These are phyloP conservation scores for Basipetospora chlamydospora DNA, from an alignment of 2,329 filamentous ascomycete species.

Conservation along the genomic window DNA sequence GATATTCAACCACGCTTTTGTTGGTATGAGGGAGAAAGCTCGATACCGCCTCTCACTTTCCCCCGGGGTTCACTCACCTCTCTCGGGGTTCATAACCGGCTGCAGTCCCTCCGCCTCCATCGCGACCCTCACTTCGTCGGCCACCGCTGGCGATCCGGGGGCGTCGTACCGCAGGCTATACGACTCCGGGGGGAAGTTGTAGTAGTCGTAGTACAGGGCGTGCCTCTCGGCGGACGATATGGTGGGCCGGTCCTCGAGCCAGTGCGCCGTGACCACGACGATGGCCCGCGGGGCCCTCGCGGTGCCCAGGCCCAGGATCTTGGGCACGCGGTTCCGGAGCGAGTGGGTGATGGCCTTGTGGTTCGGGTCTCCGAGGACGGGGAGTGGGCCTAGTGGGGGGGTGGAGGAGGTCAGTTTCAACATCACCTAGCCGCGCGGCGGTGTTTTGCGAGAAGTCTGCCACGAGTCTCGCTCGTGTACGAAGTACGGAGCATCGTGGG, in stretches of 20 bases:
- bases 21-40: no score
- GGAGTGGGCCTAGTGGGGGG: no score
- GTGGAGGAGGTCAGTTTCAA: no score
- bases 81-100: slow-evolving; percentile 21
- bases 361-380: slow-evolving; percentile 37
- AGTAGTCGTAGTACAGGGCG: slow-evolving; percentile 42
- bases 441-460: no score
- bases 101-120: slow-evolving; percentile 30
- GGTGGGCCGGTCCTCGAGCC: slow-evolving; percentile 32
- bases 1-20: no score
- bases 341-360: slow-evolving; percentile 36
- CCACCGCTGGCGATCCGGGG: slow-evolving; percentile 37
- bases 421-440: no score
- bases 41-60: no score
- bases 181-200: slow-evolving; percentile 39
- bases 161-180: slow-evolving; percentile 43
- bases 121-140: slow-evolving; percentile 29
- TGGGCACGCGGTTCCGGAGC: slow-evolving; percentile 36
- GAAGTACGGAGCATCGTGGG: no score
- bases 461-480: no score
- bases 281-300: slow-evolving; percentile 34
- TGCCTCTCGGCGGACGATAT: slow-evolving; percentile 35
- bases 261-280: slow-evolving; percentile 43
- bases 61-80: no score
- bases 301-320: slow-evolving; percentile 38